Percentiles rank a stretch among this genome's conserved stretches.
phyloP scores from a whole-genome alignment of 305 asterid species.

The Fraxinus angustifolia region DNA sequence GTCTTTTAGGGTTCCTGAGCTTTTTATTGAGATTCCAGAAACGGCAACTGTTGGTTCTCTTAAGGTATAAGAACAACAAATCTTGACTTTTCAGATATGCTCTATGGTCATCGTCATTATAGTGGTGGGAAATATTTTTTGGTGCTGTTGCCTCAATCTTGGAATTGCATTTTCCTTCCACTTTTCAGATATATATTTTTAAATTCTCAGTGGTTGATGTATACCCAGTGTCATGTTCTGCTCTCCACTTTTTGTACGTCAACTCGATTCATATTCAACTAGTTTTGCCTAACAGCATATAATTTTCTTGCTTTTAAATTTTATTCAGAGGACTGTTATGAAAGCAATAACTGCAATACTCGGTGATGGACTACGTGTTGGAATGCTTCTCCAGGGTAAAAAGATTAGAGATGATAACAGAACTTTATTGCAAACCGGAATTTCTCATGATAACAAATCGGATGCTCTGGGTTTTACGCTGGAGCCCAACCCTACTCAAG shows the following conservation, averaged over 20 bases:
- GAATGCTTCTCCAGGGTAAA: constrained; percentile 91
- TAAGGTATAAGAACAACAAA: constrained; percentile 48
- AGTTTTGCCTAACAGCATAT: background rate
- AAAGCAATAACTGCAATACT: constrained; percentile 82
- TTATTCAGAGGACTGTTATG: constrained; percentile 68
- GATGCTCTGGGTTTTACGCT: constrained; percentile 71
- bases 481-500: constrained; percentile 56
- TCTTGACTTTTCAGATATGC: background rate
- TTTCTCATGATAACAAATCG: constrained; percentile 57
- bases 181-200: background rate
- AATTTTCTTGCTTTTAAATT: constrained; percentile 17
- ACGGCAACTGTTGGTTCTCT: constrained; percentile 84
- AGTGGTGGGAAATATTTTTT: background rate
- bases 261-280: background rate
- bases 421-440: constrained; percentile 81
- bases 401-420: constrained; percentile 78
- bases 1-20: constrained; percentile 87
- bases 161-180: background rate
- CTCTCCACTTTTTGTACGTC: background rate
- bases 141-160: background rate
- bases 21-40: constrained; percentile 83
- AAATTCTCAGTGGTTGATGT: background rate
- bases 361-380: constrained; percentile 74
- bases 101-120: background rate
- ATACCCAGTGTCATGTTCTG: background rate